Evolutionary conservation across 2,329 filamentous ascomycete species (phyloP), one percentile per base, ranked within the genome.

Genomic region (Colletotrichum tropicicola): DNA sequence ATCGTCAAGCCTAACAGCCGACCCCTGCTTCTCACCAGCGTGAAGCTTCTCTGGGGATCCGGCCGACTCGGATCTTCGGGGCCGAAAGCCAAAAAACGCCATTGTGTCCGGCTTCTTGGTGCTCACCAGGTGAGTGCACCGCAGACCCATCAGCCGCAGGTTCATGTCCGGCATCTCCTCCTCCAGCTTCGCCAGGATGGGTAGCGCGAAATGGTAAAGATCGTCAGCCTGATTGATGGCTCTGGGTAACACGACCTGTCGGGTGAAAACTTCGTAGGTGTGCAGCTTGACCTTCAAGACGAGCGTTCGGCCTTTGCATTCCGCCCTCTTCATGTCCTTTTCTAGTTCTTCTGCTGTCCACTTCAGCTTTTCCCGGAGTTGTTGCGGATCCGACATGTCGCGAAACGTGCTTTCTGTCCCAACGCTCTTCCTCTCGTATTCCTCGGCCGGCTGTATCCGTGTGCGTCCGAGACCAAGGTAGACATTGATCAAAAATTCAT

Each of bases 231-330:
- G 81, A 51, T 80, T 85, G 1, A 98, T 84, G 0, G 94, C 89
- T 68, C 90, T 91, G 0, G 92, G 91, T 2, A 90, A 86, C 4
- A 92, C 87, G 6, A 88, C 86, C 74, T 99, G 96, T 30, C 96
- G 85, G 0, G 94, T 97, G 54, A 93, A 86, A 19, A 98, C 92
- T 76, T 98, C 94, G 71, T 95, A 99, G 0, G 94, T 97, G 75
- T 98, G 93, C 7, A 98, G 81, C 75, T 99, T 99, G 68, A 98
- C 86, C 77, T 99, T 99, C 35, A 99, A 81, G 21, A 93, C 93
- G 1, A 99, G 80, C 0, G 95, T 98, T n/a, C 93, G 88, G 1
- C 95, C 95, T 76, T 95, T 97, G 78, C 92, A 93, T 68, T 92
- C 87, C 1, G 92, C 93, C 25, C 89, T 87, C 62, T 85, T 84